phyloP scores from a whole-genome alignment of 2,329 filamentous ascomycete genomes.

The Thyridium curvatum region DNA sequence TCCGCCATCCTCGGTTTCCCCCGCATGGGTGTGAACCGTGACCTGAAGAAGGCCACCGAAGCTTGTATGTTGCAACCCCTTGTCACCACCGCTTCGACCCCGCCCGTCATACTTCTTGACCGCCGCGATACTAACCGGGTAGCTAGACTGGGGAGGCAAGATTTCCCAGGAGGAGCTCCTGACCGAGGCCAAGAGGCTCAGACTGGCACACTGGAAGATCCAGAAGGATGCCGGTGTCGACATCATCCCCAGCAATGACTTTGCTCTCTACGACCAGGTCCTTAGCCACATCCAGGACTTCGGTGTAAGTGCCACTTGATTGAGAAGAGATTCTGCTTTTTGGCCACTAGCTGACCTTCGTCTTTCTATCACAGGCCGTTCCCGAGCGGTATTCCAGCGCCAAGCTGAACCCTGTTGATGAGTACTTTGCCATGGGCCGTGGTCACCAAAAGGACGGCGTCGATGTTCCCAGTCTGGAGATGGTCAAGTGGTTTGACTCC shows the following conservation, averaged over 20 bases:
- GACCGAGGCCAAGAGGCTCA: conserved; percentile 91
- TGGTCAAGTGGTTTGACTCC: conserved; percentile 99
- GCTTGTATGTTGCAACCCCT: conserved; percentile 53
- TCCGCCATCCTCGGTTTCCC: conserved; percentile 93
- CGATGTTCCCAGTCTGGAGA: conserved; percentile 92
- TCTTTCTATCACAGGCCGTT: conserved; percentile 55
- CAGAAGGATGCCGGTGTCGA: conserved; percentile 98
- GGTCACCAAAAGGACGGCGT: conserved; percentile 93
- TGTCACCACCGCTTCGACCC: conserved; percentile 2
- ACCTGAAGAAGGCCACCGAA: conserved; percentile 99
- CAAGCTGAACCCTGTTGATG: conserved; percentile 80
- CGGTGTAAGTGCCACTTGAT: conserved; percentile 55
- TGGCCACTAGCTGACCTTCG: conserved; percentile 11
- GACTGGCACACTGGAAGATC: conserved; percentile 98
- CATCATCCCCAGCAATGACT: conserved; percentile 98
- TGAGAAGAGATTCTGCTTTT: not conserved
- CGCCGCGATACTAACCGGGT: conserved; percentile 1
- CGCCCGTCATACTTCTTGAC: conserved; percentile 6
- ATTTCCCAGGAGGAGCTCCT: conserved; percentile 86
- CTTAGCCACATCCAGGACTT: conserved; percentile 98
- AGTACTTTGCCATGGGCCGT: conserved; percentile 99
- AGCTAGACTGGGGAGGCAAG: conserved; percentile 77
- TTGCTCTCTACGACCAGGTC: conserved; percentile 97
- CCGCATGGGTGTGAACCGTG: conserved; percentile 96
- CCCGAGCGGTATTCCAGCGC: conserved; percentile 92